These are phyloP conservation scores for Ophiostoma perfectum DNA, from an alignment of 2,329 filamentous ascomycete genomes.

Conservation along the genomic window DNA sequence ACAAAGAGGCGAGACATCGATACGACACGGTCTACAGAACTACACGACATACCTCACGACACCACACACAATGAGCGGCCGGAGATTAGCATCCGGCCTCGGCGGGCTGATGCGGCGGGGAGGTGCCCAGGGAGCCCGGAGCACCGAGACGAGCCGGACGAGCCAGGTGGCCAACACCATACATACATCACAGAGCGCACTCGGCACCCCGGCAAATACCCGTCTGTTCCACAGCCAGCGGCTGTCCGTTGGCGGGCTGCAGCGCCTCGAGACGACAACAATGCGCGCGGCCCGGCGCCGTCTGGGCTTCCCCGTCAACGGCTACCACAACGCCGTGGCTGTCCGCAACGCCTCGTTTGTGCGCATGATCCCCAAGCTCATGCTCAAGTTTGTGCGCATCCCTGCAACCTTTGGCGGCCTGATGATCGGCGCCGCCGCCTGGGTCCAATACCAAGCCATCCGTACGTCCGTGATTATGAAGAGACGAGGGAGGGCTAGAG, in stretches of 20 bases:
- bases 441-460: constrained; percentile 91
- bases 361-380: constrained; percentile 71
- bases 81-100: constrained; percentile 69
- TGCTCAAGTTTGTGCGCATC: constrained; percentile 81
- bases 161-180: background rate
- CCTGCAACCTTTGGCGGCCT: constrained; percentile 89
- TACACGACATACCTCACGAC: background rate
- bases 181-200: background rate
- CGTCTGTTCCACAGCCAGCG: constrained; percentile 59
- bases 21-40: background rate
- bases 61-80: constrained; percentile 54
- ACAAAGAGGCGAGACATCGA: background rate
- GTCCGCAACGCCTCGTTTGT: constrained; percentile 60
- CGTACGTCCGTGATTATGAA: constrained; percentile 48
- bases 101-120: constrained; percentile 55
- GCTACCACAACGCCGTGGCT: constrained; percentile 73
- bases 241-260: constrained; percentile 61
- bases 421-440: constrained; percentile 79
- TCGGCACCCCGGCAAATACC: constrained; percentile 29
- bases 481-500: too few species aligned
- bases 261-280: constrained; percentile 42
- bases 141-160: constrained; percentile 27
- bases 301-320: constrained; percentile 71
- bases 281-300: constrained; percentile 57
- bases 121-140: constrained; percentile 36